phyloP scores from a whole-genome alignment of 2,329 filamentous ascomycete species.

The Teratosphaeriaceae sp. region DNA sequence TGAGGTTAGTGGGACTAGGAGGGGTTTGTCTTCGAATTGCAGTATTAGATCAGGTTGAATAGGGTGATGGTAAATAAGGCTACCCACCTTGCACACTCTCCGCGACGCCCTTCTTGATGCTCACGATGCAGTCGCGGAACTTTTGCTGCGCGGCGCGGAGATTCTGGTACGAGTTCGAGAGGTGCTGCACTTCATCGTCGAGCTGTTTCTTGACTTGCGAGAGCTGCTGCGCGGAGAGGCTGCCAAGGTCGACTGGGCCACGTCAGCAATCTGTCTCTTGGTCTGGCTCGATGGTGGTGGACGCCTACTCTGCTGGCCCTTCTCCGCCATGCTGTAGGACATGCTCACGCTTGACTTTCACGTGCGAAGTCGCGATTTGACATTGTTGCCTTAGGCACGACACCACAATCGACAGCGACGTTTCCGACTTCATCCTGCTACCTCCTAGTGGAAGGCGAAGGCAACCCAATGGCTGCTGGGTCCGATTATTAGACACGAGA shows the following conservation, averaged over 20 bases:
- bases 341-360: too few relatives aligned
- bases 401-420: too few relatives aligned
- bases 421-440: too few relatives aligned
- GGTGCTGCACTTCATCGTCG: conserved; percentile 90
- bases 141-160: conserved; percentile 84
- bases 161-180: conserved; percentile 83
- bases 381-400: too few relatives aligned
- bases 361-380: too few relatives aligned
- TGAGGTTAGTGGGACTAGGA: conserved; percentile 90
- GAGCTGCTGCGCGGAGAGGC: conserved; percentile 77
- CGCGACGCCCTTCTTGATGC: conserved; percentile 50
- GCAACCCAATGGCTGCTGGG: too few relatives aligned
- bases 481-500: too few relatives aligned
- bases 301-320: conserved; percentile 22
- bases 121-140: conserved; percentile 82
- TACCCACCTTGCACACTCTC: conserved; percentile 31
- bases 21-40: conserved; percentile 52
- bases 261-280: conserved; percentile 11
- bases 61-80: too few relatives aligned
- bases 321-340: conserved; percentile 13
- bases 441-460: too few relatives aligned
- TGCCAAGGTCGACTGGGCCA: conserved; percentile 59
- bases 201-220: conserved; percentile 91
- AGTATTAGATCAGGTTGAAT: not conserved
- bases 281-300: not conserved